Conservation (phyloP, 805 yeast species). For the Cyberlindnera suaveolens region DNA sequence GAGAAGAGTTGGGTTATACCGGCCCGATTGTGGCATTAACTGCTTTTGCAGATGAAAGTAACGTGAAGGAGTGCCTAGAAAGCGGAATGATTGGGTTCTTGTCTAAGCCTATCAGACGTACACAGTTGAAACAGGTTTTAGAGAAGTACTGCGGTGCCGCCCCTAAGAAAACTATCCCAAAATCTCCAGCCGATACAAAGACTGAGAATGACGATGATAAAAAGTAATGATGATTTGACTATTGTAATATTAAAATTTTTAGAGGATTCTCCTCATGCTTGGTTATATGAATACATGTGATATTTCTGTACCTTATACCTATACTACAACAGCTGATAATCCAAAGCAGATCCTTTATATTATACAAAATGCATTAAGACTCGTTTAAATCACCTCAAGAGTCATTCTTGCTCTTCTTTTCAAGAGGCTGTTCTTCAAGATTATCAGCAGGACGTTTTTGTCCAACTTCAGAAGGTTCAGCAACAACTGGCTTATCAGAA, state of each 20-base stretch:
- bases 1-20: slow-evolving; percentile 57
- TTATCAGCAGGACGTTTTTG: slow-evolving; percentile 21
- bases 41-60: slow-evolving; percentile 91
- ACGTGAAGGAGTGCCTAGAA: slow-evolving; percentile 75
- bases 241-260: background rate
- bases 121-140: slow-evolving; percentile 53
- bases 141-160: slow-evolving; percentile 19
- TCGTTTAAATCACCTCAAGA: slow-evolving; percentile 2
- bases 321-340: too few species aligned
- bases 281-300: too few species aligned
- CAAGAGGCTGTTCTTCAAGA: slow-evolving; percentile 25
- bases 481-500: slow-evolving; percentile 3
- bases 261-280: too few species aligned
- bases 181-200: background rate
- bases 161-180: background rate
- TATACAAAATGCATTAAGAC: slow-evolving; percentile 1
- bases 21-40: slow-evolving; percentile 90
- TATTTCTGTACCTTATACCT: too few species aligned
- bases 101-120: slow-evolving; percentile 79
- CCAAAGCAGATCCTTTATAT: background rate
- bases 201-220: background rate
- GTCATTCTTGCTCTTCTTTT: slow-evolving; percentile 21
- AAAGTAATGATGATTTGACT: background rate
- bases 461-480: slow-evolving; percentile 8
- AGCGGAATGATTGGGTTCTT: slow-evolving; percentile 94